Evolutionary conservation across 2,329 filamentous ascomycete genomes (phyloP).

Genomic region (Aspergillus arachidicola): DNA sequence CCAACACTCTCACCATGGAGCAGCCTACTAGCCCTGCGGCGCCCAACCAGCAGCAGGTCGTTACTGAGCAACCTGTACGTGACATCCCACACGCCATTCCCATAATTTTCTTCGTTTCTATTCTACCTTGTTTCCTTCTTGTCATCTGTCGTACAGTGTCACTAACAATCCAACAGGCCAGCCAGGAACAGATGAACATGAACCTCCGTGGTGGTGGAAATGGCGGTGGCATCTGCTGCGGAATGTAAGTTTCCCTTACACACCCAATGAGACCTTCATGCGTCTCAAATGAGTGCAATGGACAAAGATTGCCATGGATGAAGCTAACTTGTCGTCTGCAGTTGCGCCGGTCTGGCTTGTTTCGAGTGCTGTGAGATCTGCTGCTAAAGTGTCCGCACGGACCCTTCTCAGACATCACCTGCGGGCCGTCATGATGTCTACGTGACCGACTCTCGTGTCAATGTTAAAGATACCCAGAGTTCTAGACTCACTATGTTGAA

Average conservation of each 20-base stretch:
- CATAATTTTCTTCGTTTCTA: neutral
- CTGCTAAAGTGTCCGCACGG: conserved; percentile 26
- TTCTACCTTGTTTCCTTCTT: neutral
- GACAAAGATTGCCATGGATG: neutral
- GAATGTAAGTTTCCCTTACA: conserved; percentile 31
- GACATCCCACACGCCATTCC: neutral
- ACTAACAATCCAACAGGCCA: conserved; percentile 13
- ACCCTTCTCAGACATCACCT: neutral
- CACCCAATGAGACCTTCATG: neutral
- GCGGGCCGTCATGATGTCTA: neutral
- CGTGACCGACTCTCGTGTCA: neutral
- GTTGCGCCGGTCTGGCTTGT: conserved; percentile 37
- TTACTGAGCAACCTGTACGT: conserved; percentile 35
- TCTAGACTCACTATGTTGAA: conserved; percentile 1
- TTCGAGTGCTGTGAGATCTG: conserved; percentile 39
- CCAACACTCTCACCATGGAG: conserved; percentile 36
- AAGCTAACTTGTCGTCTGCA: conserved; percentile 3
- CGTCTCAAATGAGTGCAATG: neutral
- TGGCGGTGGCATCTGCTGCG: conserved; percentile 35
- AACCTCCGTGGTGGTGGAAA: conserved; percentile 34
- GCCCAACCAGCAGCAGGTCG: conserved; percentile 28
- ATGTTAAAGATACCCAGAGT: conserved; percentile 3
- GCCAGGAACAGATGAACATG: conserved; percentile 32
- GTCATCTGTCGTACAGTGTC: neutral
- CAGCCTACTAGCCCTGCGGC: conserved; percentile 35